Evolutionary conservation across 177 flowering plant genomes (phyloP), one percentile per base, ranked within the genome.

Genomic region (Telopea speciosissima): DNA sequence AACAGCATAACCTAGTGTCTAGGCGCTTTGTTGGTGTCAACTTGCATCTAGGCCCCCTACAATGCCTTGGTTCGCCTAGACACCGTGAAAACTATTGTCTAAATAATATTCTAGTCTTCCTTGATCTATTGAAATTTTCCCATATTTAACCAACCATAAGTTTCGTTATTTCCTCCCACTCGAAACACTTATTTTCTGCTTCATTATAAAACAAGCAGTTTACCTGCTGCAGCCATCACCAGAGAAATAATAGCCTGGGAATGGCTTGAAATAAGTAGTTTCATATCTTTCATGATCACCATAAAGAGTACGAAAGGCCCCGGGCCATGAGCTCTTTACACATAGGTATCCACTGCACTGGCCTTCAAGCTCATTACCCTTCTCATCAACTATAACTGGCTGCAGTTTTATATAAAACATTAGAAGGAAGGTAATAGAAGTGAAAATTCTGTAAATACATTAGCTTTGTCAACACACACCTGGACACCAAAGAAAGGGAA

Each of bases 241-340:
- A 71, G 79, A 90, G 79, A 93, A 96, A 78, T 96, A 96, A 77
- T 91, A 93, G 44, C 99, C 97, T 22, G 95, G 86, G 74, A 96
- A 93, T 64, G 94, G 87, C 83, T 91, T 91, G 77, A 96, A 96
- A 77, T 96, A 96, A 12, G 99, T 90, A 11, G 99, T 96, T 81
- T 96, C 99, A 73, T 93, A 96, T 96, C 99, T 85, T 77, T 96
- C 98, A 80, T 93, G 98, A 74, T 93, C 99, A 72, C 98, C 97
- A 81, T 87, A 96, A 33, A 96, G 92, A 68, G 99, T 96, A 63
- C 98, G 85, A 69, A 96, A 96, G 70, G 98, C 98, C 60, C 97
- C 95, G 61, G 99, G 98, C 99, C 99, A 96, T 62, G 99, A 96
- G 66, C 81, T 68, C 81, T 85, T 91, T 19, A 96, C 77, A 73